Percentiles rank a stretch among this genome's conserved stretches.
Evolutionary conservation across 2,329 filamentous ascomycete species (phyloP).

Genomic region (Didymella exigua): DNA sequence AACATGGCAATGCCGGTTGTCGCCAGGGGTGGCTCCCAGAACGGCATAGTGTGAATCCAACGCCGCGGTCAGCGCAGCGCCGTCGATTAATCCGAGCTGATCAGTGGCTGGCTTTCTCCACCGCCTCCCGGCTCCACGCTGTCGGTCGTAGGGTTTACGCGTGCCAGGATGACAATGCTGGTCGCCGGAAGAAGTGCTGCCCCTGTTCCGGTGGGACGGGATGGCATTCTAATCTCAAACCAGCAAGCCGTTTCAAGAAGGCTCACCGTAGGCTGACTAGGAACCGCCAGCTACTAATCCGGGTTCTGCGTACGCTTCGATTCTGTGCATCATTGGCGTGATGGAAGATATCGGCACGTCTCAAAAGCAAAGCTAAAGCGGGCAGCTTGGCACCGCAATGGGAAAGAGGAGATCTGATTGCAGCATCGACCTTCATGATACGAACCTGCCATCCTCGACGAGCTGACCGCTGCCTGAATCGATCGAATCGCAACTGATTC

Average conservation of each 20-base stretch:
- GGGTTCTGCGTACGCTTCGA: neutral
- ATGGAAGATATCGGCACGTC: neutral
- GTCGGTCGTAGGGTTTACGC: slow-evolving; percentile 34
- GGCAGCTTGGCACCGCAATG: neutral
- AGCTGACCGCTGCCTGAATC: neutral
- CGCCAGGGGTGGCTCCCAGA: slow-evolving; percentile 23
- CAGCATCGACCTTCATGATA: neutral
- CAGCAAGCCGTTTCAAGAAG: slow-evolving; percentile 19
- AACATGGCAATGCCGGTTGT: slow-evolving; percentile 6
- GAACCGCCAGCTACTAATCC: neutral
- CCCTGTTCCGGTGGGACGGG: slow-evolving; percentile 22
- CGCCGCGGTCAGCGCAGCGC: slow-evolving; percentile 33
- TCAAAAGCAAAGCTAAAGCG: neutral
- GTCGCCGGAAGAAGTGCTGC: slow-evolving; percentile 22
- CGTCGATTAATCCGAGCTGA: slow-evolving; percentile 32
- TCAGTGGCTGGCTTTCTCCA: slow-evolving; percentile 36
- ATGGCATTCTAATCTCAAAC: slow-evolving; percentile 19
- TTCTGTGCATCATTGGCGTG: neutral
- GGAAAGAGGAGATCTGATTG: neutral
- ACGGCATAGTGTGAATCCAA: slow-evolving; percentile 36
- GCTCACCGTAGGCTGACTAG: slow-evolving; percentile 16
- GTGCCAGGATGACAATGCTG: slow-evolving; percentile 22
- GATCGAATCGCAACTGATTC: neutral
- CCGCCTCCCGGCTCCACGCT: slow-evolving; percentile 37
- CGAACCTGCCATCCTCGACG: neutral